A percentile compares a stretch with the other conserved stretches of the same genome.
phyloP scores from a whole-genome alignment of 352 stramenopile genomes.

The Pythium dissotocum region DNA sequence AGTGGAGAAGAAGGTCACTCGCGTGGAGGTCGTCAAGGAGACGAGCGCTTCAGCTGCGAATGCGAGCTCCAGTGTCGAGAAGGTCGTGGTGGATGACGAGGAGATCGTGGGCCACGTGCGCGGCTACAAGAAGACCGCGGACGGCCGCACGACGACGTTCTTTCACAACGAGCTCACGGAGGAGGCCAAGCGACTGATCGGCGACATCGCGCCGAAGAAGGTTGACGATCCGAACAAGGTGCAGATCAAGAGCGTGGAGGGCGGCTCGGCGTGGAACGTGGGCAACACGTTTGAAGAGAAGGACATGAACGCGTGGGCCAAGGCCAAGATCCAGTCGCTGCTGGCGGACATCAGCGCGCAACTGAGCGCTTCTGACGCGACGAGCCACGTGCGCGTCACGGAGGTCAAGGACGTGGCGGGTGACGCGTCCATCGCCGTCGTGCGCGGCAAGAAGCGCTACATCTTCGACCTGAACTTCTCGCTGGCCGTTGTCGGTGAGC shows the following conservation, averaged over 20 bases:
- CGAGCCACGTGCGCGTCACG: slow-evolving; percentile 52
- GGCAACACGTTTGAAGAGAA: slow-evolving; percentile 94
- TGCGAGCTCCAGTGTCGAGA: slow-evolving; percentile 17
- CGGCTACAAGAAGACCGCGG: slow-evolving; percentile 96
- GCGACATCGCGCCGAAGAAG: slow-evolving; percentile 93
- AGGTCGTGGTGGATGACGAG: slow-evolving; percentile 60
- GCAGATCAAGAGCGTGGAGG: slow-evolving; percentile 82
- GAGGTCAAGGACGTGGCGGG: slow-evolving; percentile 85
- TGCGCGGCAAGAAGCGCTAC: slow-evolving; percentile 93
- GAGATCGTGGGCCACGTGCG: slow-evolving; percentile 71
- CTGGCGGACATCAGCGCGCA: slow-evolving; percentile 45
- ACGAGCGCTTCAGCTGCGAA: slow-evolving; percentile 6
- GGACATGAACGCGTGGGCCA: slow-evolving; percentile 89
- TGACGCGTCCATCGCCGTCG: slow-evolving; percentile 92
- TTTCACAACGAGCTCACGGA: slow-evolving; percentile 99
- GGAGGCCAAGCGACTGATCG: slow-evolving; percentile 96
- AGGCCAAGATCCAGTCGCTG: slow-evolving; percentile 66
- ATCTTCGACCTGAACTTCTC: slow-evolving; percentile 85
- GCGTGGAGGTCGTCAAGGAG: slow-evolving; percentile 46
- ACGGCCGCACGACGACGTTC: slow-evolving; percentile 97
- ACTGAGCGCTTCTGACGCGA: slow-evolving; percentile 29
- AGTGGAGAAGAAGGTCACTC: slow-evolving; percentile 56
- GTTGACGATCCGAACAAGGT: slow-evolving; percentile 70
- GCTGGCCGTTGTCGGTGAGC: slow-evolving; percentile 27
- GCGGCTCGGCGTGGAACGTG: slow-evolving; percentile 92